Conservation (phyloP, 2,329 filamentous ascomycete species). For the Intubia oerlemansii region DNA sequence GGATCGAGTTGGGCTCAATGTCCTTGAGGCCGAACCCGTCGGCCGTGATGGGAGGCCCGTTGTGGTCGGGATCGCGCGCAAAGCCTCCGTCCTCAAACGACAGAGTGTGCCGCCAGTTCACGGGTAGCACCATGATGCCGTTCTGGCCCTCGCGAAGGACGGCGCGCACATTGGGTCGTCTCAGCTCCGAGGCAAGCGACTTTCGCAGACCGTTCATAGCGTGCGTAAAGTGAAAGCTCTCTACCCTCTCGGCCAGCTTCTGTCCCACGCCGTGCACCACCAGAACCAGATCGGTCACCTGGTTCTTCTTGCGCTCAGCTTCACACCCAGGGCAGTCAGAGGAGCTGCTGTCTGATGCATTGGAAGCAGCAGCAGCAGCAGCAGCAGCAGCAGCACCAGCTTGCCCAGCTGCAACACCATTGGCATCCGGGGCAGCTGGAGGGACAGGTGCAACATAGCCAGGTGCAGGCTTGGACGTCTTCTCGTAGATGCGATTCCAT, state of each 20-base stretch:
- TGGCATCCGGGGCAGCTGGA: too few relatives aligned
- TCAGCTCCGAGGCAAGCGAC: slow-evolving; percentile 67
- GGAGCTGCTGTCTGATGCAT: slow-evolving; percentile 7
- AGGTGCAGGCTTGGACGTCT: neutral
- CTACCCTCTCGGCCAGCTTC: slow-evolving; percentile 82
- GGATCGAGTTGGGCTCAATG: slow-evolving; percentile 79
- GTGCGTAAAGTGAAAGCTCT: slow-evolving; percentile 94
- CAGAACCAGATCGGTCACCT: slow-evolving; percentile 70
- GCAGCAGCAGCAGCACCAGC: too few relatives aligned
- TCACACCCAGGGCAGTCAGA: slow-evolving; percentile 34
- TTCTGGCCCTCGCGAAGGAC: slow-evolving; percentile 60
- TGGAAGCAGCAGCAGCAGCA: too few relatives aligned
- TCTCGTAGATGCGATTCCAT: slow-evolving; percentile 53
- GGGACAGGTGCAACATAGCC: too few relatives aligned
- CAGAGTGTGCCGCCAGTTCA: slow-evolving; percentile 84
- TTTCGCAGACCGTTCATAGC: slow-evolving; percentile 80
- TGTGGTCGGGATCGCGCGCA: slow-evolving; percentile 17
- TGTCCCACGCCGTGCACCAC: slow-evolving; percentile 94
- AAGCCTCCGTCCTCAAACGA: slow-evolving; percentile 62
- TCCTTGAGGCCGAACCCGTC: slow-evolving; percentile 52
- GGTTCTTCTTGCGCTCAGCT: slow-evolving; percentile 39
- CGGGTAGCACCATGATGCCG: slow-evolving; percentile 78
- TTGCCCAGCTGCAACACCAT: too few relatives aligned
- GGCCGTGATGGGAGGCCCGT: slow-evolving; percentile 29
- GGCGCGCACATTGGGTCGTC: slow-evolving; percentile 49